phyloP scores from a whole-genome alignment of 495 filamentous ascomycete species.

The Talaromyces wortmannii region DNA sequence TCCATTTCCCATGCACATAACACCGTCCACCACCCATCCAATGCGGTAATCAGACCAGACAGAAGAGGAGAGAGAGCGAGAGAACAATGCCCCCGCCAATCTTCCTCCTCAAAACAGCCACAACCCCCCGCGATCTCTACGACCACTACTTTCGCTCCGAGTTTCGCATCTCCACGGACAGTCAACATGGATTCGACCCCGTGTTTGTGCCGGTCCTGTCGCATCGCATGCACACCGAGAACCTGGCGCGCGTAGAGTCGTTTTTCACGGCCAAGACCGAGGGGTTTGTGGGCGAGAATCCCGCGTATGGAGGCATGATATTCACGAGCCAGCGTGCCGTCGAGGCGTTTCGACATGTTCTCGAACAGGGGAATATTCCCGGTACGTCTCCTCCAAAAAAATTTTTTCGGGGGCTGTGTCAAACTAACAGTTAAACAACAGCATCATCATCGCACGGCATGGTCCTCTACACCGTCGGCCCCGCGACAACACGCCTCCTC shows the following conservation, averaged over 20 bases:
- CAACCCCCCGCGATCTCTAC: conserved; percentile 71
- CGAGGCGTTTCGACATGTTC: conserved; percentile 68
- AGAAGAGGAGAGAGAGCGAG: neutral
- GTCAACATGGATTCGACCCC: conserved; percentile 24
- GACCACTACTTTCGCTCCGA: conserved; percentile 57
- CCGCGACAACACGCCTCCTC: conserved; percentile 75
- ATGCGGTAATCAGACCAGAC: neutral
- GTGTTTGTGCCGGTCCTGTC: conserved; percentile 79
- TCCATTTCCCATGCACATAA: too few species aligned
- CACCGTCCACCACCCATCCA: too few species aligned
- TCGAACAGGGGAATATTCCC: conserved; percentile 6
- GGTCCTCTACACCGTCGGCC: conserved; percentile 83
- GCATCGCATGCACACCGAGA: conserved; percentile 50
- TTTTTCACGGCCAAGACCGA: conserved; percentile 29
- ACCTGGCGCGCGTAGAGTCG: conserved; percentile 35
- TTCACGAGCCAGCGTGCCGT: conserved; percentile 95
- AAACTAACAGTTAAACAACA: neutral
- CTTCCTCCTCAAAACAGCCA: conserved; percentile 83
- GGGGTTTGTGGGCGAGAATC: conserved; percentile 3
- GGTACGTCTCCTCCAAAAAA: conserved; percentile 2
- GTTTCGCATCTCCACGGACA: neutral
- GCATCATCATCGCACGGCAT: conserved; percentile 40
- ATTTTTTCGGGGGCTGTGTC: too few species aligned
- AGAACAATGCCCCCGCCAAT: conserved; percentile 39
- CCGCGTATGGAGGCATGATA: conserved; percentile 72